Percentiles rank a stretch among this genome's conserved stretches.
These are phyloP conservation scores for Ascobolus immersus DNA, from an alignment of 495 filamentous ascomycete genomes.

Conservation along the genomic window DNA sequence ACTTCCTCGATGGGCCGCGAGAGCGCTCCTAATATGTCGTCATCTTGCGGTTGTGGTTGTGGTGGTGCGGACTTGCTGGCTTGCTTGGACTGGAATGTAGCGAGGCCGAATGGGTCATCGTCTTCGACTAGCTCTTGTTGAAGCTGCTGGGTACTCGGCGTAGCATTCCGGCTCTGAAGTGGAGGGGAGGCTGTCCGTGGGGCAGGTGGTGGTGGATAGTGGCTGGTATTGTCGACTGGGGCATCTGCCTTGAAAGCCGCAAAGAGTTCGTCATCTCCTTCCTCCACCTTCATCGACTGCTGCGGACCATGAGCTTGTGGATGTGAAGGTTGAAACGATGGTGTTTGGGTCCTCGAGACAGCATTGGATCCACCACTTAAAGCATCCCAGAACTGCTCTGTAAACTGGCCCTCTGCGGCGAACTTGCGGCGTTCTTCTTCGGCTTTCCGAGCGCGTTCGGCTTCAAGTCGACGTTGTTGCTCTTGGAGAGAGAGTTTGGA, in stretches of 20 bases:
- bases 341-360: constrained; percentile 5
- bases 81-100: constrained; percentile 25
- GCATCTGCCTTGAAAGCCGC: constrained; percentile 33
- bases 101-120: constrained; percentile 80
- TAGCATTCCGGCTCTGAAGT: constrained; percentile 10
- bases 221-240: constrained; percentile 32
- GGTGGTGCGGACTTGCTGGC: constrained; percentile 17
- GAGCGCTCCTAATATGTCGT: no score
- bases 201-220: constrained; percentile 30
- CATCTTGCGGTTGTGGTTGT: no score
- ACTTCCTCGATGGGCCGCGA: no score
- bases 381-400: constrained; percentile 44
- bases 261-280: constrained; percentile 31
- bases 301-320: constrained; percentile 4
- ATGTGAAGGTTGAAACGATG: no score
- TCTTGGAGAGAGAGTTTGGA: constrained; percentile 58
- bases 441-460: constrained; percentile 50
- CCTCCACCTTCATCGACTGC: background rate
- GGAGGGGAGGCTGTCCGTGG: constrained; percentile 12
- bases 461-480: constrained; percentile 56
- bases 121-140: constrained; percentile 18
- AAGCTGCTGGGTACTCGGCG: constrained; percentile 5
- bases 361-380: constrained; percentile 17
- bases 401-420: constrained; percentile 35
- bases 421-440: constrained; percentile 40